These are phyloP conservation scores for Phytophthora pistaciae DNA, from an alignment of 352 stramenopile species.

Conservation along the genomic window DNA sequence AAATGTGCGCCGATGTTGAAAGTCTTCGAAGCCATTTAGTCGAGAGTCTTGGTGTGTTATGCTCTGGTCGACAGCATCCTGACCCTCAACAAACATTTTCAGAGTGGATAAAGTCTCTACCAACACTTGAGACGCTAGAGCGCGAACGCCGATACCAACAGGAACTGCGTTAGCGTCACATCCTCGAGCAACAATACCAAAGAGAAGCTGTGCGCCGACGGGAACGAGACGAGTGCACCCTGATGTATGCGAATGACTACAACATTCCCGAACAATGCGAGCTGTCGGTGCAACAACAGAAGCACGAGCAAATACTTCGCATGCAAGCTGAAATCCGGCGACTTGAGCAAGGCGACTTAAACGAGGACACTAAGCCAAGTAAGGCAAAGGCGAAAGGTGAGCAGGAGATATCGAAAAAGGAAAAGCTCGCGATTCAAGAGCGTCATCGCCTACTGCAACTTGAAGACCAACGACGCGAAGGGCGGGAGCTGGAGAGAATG, in stretches of 20 bases:
- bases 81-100: slow-evolving; percentile 48
- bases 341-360: slow-evolving; percentile 22
- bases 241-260: slow-evolving; percentile 58
- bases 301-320: slow-evolving; percentile 35
- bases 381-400: neutral
- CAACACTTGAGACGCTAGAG: slow-evolving; percentile 61
- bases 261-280: slow-evolving; percentile 43
- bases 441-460: slow-evolving; percentile 37
- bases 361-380: neutral
- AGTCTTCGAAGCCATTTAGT: slow-evolving; percentile 44
- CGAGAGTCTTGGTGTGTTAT: slow-evolving; percentile 45
- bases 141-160: slow-evolving; percentile 42
- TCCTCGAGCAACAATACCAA: slow-evolving; percentile 58
- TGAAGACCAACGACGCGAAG: slow-evolving; percentile 36
- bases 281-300: slow-evolving; percentile 39
- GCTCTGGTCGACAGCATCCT: slow-evolving; percentile 49
- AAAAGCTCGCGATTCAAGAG: slow-evolving; percentile 37
- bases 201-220: slow-evolving; percentile 47
- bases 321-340: slow-evolving; percentile 39
- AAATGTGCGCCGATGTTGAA: slow-evolving; percentile 35
- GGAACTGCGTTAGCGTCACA: slow-evolving; percentile 47
- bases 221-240: slow-evolving; percentile 42
- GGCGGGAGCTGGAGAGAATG: slow-evolving; percentile 53
- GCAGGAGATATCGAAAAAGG: slow-evolving; percentile 13
- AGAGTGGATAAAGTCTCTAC: slow-evolving; percentile 65